phyloP scores from a whole-genome alignment of 2,329 filamentous ascomycete genomes.

The Leptosphaerulina australis region DNA sequence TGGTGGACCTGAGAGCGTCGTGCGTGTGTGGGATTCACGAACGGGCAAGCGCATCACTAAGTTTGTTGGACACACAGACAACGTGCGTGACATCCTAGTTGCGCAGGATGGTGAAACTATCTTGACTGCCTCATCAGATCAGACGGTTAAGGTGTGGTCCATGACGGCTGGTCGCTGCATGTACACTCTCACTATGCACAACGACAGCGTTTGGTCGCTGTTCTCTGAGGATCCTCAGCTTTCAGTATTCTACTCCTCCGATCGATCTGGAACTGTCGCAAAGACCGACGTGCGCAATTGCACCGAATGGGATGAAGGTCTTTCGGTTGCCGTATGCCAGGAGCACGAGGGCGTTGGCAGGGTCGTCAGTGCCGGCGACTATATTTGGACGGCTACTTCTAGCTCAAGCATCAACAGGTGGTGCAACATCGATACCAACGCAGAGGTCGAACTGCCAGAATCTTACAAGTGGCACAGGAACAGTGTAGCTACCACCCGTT shows the following conservation, averaged over 20 bases:
- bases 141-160: slow-evolving; percentile 98
- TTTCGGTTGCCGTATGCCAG: slow-evolving; percentile 88
- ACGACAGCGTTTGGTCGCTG: slow-evolving; percentile 95
- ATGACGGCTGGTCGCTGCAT: slow-evolving; percentile 93
- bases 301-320: slow-evolving; percentile 80
- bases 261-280: slow-evolving; percentile 89
- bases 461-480: slow-evolving; percentile 60
- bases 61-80: slow-evolving; percentile 95
- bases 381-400: slow-evolving; percentile 88
- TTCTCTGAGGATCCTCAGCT: slow-evolving; percentile 87
- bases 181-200: slow-evolving; percentile 98
- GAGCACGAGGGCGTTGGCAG: slow-evolving; percentile 84
- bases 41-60: slow-evolving; percentile 92
- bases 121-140: slow-evolving; percentile 92
- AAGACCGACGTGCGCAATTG: slow-evolving; percentile 88
- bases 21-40: slow-evolving; percentile 88
- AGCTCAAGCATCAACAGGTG: slow-evolving; percentile 92
- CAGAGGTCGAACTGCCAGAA: slow-evolving; percentile 66
- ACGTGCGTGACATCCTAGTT: slow-evolving; percentile 87
- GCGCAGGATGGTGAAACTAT: slow-evolving; percentile 89
- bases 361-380: slow-evolving; percentile 68
- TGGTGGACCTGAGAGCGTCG: slow-evolving; percentile 91
- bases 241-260: slow-evolving; percentile 91
- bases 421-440: slow-evolving; percentile 81
- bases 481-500: slow-evolving; percentile 54